Conservation (phyloP, 345 rosid species). For the Balakata baccata region DNA sequence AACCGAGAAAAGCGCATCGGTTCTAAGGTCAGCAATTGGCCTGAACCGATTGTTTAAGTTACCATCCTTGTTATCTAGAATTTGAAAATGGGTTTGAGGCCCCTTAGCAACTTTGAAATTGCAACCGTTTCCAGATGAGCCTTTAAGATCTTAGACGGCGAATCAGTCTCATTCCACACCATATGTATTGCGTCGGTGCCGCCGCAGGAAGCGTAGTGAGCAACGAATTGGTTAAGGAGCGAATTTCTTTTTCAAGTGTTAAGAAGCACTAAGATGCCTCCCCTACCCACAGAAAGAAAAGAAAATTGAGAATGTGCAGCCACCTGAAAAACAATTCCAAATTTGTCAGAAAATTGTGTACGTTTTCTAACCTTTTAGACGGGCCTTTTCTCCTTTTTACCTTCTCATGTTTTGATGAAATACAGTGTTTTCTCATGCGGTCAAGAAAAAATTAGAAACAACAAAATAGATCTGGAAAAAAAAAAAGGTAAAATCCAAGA, state of each 20-base stretch:
- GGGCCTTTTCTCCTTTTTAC: too few species aligned
- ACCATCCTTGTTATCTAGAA: conserved; percentile 13
- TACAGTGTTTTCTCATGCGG: too few species aligned
- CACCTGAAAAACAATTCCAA: too few species aligned
- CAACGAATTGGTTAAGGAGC: conserved; percentile 22
- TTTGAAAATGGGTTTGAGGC: conserved; percentile 2
- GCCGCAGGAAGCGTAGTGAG: conserved; percentile 26
- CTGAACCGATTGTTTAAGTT: conserved; percentile 24
- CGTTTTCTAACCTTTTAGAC: too few species aligned
- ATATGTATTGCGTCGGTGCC: conserved; percentile 15
- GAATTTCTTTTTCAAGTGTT: conserved; percentile 26
- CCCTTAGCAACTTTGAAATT: conserved; percentile 6
- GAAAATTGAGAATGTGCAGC: too few species aligned
- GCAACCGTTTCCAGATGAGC: conserved; percentile 14
- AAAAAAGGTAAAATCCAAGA: too few species aligned
- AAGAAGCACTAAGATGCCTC: conserved; percentile 24
- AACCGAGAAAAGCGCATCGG: conserved; percentile 32
- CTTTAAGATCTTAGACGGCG: conserved; percentile 15
- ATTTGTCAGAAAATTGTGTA: too few species aligned
- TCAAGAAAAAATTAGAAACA: too few species aligned
- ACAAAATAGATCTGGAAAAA: background rate
- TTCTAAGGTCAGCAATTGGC: conserved; percentile 21
- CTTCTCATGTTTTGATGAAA: too few species aligned
- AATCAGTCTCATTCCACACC: conserved; percentile 23
- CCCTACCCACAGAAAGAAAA: conserved; percentile 13